Conservation (phyloP, 495 filamentous ascomycete species). For the Coniosporium apollinis region DNA sequence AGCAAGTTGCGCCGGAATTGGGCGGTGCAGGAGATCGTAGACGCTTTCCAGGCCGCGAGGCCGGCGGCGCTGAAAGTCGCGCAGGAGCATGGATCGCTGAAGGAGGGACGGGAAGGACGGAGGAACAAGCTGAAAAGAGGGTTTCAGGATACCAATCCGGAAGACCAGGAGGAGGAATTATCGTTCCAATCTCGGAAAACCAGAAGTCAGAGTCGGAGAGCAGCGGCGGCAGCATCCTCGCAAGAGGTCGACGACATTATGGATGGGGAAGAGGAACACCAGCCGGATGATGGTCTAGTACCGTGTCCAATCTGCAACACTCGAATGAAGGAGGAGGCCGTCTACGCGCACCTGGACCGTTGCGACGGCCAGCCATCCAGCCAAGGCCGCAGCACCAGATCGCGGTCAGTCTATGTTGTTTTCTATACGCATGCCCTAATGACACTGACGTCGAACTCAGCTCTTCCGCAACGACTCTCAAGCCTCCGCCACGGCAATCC, state of each 20-base stretch:
- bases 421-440: no score
- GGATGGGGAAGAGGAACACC: slow-evolving; percentile 12
- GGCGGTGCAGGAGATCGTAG: slow-evolving; percentile 69
- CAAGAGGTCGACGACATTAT: slow-evolving; percentile 10
- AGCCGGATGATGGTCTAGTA: slow-evolving; percentile 53
- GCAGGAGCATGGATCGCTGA: slow-evolving; percentile 24
- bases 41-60: slow-evolving; percentile 52
- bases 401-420: neutral
- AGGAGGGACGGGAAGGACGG: slow-evolving; percentile 8
- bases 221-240: slow-evolving; percentile 19
- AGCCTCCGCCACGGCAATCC: no score
- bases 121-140: slow-evolving; percentile 32
- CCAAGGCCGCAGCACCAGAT: neutral
- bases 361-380: slow-evolving; percentile 23
- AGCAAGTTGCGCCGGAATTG: slow-evolving; percentile 69
- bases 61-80: slow-evolving; percentile 45
- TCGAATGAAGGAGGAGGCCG: slow-evolving; percentile 57
- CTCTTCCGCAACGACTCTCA: no score
- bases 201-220: slow-evolving; percentile 13
- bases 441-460: no score
- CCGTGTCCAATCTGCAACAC: slow-evolving; percentile 65
- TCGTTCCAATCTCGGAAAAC: slow-evolving; percentile 20
- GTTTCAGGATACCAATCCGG: slow-evolving; percentile 29
- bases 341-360: slow-evolving; percentile 64
- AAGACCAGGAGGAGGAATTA: slow-evolving; percentile 22